Evolutionary conservation across 2,329 filamentous ascomycete species (phyloP), one percentile per base, ranked within the genome.

Genomic region (Pseudocercospora fuligena): DNA sequence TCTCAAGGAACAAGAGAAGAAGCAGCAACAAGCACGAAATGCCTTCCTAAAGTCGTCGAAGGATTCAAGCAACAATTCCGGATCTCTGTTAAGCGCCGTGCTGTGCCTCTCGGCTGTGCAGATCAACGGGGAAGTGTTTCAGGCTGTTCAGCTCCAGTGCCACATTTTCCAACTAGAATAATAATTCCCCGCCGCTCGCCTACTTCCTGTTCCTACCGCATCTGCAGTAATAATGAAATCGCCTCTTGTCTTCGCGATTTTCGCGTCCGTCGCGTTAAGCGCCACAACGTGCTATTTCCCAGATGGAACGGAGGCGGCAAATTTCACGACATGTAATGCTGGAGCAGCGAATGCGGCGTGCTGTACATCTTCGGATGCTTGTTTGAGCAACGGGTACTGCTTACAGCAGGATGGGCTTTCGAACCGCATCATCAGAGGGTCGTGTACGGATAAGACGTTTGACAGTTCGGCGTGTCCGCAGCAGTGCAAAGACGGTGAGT

Each of bases 291-390:
- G 67, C 53, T 69, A 63, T 65, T 69, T 61, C 33, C 67, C 67
- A 5, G 27, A 69, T 29, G 62, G 65, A 7, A 47, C 56, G 6
- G 8, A 21, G 29, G 67, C 67, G 23, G 60, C 53, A 16, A 67
- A 67, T 40, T 66, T 57, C 46, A 67, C 67, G 11, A 51, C 59
- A 5, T 69, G 67, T 51, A 69, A 69, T 59, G 67, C 65, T 16
- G 65, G 21, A 4, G 65, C 65, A 6, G 29, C 59, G 2, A 21
- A 69, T 33, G 57, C 58, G 36, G 36, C 62, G 16, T 69, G 67
- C 25, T 69, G 67, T 53, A 53, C 56, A 3, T 16, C 46, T 11
- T 23, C 49, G 9, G 59, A 67, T 29, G 65, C 59, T 16, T 69
- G 67, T 56, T 36, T 69, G 3, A 62, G 62, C 11, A 69, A 69